These are phyloP conservation scores for Hemerocallis citrina DNA, from an alignment of 106 monocot genomes.

Conservation along the genomic window DNA sequence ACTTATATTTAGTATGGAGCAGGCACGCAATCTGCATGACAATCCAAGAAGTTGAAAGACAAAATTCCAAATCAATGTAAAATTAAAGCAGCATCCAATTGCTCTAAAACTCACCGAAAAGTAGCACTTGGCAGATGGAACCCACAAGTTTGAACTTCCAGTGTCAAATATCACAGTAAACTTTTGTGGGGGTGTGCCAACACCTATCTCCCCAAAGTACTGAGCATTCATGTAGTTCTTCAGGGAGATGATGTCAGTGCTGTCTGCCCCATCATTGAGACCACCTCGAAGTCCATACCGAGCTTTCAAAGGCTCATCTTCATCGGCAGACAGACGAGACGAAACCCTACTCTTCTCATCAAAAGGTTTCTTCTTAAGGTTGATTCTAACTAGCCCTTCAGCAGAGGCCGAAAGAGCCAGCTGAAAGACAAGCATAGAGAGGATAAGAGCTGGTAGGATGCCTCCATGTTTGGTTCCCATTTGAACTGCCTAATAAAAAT, in stretches of 20 bases:
- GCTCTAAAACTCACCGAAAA: constrained; percentile 62
- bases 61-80: neutral
- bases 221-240: constrained; percentile 99
- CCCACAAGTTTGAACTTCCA: constrained; percentile 95
- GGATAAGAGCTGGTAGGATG: constrained; percentile 13
- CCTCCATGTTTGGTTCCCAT: constrained; percentile 25
- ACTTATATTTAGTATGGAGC: constrained; percentile 69
- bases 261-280: constrained; percentile 11
- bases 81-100: neutral
- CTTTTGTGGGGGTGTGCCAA: constrained; percentile 80
- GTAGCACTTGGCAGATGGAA: constrained; percentile 90
- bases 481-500: constrained; percentile 5
- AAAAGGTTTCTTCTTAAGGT: constrained; percentile 63
- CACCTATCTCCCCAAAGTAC: constrained; percentile 93
- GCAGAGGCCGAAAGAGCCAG: constrained; percentile 26
- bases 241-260: constrained; percentile 51
- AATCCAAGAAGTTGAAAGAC: neutral
- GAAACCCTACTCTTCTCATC: constrained; percentile 47
- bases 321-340: constrained; percentile 16
- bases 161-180: constrained; percentile 98
- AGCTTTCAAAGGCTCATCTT: neutral
- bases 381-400: constrained; percentile 55
- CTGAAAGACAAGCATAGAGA: constrained; percentile 28
- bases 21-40: constrained; percentile 66
- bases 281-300: constrained; percentile 21